Conservation (phyloP, 1,284 basidiomycete genomes). For the Exobasidium cylindrosporum region DNA sequence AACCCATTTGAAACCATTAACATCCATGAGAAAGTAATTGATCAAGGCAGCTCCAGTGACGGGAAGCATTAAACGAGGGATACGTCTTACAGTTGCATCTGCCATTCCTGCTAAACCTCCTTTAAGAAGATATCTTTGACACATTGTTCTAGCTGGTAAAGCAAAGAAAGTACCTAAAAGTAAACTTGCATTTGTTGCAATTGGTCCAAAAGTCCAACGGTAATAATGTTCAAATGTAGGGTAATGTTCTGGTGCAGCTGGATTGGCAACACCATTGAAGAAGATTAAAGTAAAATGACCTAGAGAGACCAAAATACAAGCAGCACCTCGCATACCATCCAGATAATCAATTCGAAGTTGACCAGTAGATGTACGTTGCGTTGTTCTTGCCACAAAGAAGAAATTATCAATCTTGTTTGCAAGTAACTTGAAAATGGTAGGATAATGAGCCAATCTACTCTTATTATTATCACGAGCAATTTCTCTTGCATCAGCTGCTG, state of each 20-base stretch:
- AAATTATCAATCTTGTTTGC: not conserved
- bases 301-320: constrained; percentile 46
- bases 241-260: constrained; percentile 23
- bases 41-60: constrained; percentile 34
- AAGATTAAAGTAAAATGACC: constrained; percentile 49
- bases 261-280: constrained; percentile 32
- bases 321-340: constrained; percentile 46
- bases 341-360: constrained; percentile 34
- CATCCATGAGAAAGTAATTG: constrained; percentile 48
- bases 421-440: not conserved
- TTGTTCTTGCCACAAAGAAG: constrained; percentile 10
- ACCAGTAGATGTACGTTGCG: constrained; percentile 9
- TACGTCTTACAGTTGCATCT: constrained; percentile 38
- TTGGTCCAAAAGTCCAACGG: constrained; percentile 32
- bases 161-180: constrained; percentile 47
- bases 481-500: not conserved
- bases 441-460: not conserved
- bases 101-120: constrained; percentile 39
- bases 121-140: constrained; percentile 40
- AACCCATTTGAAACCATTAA: constrained; percentile 43
- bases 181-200: constrained; percentile 38
- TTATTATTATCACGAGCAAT: not conserved
- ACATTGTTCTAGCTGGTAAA: constrained; percentile 43
- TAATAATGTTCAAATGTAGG: constrained; percentile 35
- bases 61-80: constrained; percentile 43